Evolutionary conservation across 441 rosid genomes (phyloP).

Genomic region (Populus hybrid): DNA sequence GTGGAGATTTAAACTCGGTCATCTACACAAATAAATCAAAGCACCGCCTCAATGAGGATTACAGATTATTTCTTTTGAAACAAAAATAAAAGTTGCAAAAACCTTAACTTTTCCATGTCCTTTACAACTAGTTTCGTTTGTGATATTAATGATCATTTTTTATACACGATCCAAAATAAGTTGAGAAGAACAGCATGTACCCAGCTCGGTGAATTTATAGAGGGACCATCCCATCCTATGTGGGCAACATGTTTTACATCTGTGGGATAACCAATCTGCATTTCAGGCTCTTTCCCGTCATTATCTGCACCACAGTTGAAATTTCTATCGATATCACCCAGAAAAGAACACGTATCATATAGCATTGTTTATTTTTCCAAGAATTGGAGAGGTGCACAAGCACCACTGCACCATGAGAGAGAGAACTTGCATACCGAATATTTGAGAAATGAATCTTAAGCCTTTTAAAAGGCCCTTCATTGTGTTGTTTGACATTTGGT

Average conservation of each 20-base stretch:
- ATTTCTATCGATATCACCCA: background rate
- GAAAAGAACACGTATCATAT: background rate
- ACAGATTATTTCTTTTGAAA: background rate
- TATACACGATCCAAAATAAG: background rate
- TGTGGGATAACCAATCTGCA: conserved; percentile 83
- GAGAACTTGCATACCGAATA: conserved; percentile 52
- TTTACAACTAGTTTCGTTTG: background rate
- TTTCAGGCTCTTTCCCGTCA: conserved; percentile 65
- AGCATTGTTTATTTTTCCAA: background rate
- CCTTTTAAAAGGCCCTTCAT: conserved; percentile 82
- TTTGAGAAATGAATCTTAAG: conserved; percentile 73
- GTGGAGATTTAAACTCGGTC: conserved; percentile 47
- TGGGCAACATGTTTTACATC: conserved; percentile 97
- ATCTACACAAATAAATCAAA: conserved; percentile 38
- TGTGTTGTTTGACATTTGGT: conserved; percentile 51
- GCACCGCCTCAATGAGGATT: background rate
- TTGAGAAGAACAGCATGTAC: conserved; percentile 29
- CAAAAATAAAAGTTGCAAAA: background rate
- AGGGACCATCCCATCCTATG: conserved; percentile 89
- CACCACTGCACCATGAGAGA: background rate
- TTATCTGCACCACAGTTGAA: conserved; percentile 44
- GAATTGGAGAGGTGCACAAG: background rate
- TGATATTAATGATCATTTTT: background rate
- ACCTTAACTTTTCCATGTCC: background rate
- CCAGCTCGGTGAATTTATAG: conserved; percentile 73